Evolutionary conservation across 371 early-diverging fungal genomes (phyloP), one percentile per base, ranked within the genome.

Genomic region (Parasitella parasitica): DNA sequence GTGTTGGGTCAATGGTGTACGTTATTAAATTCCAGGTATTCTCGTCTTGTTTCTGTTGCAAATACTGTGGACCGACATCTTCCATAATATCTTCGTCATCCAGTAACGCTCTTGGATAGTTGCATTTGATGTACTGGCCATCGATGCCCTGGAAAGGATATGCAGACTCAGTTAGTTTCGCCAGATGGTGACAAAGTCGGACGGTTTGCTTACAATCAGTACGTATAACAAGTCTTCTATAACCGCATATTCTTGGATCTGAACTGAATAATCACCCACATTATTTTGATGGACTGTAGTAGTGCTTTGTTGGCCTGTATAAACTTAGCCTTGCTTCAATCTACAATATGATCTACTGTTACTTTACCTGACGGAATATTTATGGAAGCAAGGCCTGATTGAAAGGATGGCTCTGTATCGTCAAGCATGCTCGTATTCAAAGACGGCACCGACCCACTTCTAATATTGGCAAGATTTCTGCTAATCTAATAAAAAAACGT

Each of bases 191-290:
- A 36, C 11, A 34, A 39, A 16, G 18, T 2, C n/a, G n/a, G 24
- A 13, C 16, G 12, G 20, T 8, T 13, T 5, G 13, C 16, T 27
- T 78, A 91, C 96, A 85, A 93, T 84, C 67, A 95, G 72, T n/a
- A 93, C 86, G 64, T 86, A 94, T 38, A 96, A 74, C 0, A 96
- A 65, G 63, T 97, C 97, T 60, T 97, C 94, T 20, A 97, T 89
- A 16, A 94, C 78, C 0, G 87, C 82, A 67, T 83, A 82, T 75
- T 97, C 95, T 67, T 97, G 97, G 50, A 86, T 73, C 41, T 70
- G 73, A 2, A 61, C 66, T 3, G 75, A 73, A 52, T 67, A 71
- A 9, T 63, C 36, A 11, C 74, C 74, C 24, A 46, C 46, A 32
- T 75, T 62, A 0, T 36, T 57, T 32, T 59, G 61, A 16, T 9